A percentile compares a stretch with the other conserved stretches of the same genome.
phyloP scores from a whole-genome alignment of 1,284 basidiomycete genomes.

The Tilletia horrida region DNA sequence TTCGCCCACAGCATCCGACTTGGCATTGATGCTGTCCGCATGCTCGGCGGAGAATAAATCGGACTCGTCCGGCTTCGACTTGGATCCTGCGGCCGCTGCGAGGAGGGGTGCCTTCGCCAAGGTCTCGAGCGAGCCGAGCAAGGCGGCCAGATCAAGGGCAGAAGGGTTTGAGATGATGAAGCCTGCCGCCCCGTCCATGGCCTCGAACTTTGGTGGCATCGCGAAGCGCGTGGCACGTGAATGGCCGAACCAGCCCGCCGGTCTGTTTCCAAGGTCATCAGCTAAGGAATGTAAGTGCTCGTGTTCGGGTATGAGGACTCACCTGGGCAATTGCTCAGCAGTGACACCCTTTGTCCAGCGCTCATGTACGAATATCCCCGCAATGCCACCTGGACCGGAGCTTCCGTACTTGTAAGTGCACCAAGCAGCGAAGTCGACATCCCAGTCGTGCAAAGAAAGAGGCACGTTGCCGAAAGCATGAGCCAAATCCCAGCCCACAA shows the following conservation, averaged over 20 bases:
- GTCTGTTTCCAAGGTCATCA: no score
- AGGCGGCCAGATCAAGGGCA: slow-evolving; percentile 66
- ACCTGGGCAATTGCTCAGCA: slow-evolving; percentile 17
- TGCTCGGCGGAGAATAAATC: not conserved
- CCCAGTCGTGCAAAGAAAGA: slow-evolving; percentile 83
- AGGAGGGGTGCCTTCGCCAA: slow-evolving; percentile 26
- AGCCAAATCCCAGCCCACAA: slow-evolving; percentile 93
- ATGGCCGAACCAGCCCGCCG: slow-evolving; percentile 98
- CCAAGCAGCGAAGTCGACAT: slow-evolving; percentile 80
- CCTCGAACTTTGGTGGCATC: slow-evolving; percentile 79
- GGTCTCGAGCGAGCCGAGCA: slow-evolving; percentile 48
- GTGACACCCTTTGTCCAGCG: slow-evolving; percentile 60
- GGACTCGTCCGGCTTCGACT: not conserved
- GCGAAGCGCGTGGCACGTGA: slow-evolving; percentile 79
- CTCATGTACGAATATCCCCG: slow-evolving; percentile 83
- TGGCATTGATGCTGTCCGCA: not conserved
- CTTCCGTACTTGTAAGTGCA: slow-evolving; percentile 70
- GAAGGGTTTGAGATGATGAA: slow-evolving; percentile 94
- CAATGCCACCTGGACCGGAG: slow-evolving; percentile 90
- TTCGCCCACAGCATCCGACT: slow-evolving; percentile 26
- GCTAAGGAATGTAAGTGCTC: no score
- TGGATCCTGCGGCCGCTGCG: not conserved
- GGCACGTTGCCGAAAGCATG: slow-evolving; percentile 93
- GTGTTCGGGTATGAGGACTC: no score
- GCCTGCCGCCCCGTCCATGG: slow-evolving; percentile 83